Percentiles rank a stretch among this genome's conserved stretches.
These are phyloP conservation scores for Murraya koenigii DNA, from an alignment of 345 rosid species.

Conservation along the genomic window DNA sequence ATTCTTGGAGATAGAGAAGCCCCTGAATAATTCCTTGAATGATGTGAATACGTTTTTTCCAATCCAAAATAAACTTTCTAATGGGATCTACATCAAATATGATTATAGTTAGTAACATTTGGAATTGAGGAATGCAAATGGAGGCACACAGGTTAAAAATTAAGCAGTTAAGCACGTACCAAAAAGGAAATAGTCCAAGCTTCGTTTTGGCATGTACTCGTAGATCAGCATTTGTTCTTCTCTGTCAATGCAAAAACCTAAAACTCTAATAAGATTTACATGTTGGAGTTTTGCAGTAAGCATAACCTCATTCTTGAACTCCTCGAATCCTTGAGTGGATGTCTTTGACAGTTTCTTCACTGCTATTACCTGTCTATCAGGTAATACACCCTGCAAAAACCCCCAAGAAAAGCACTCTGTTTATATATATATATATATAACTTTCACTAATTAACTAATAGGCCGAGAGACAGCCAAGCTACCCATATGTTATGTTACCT, in stretches of 20 bases:
- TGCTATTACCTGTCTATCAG: slow-evolving; percentile 10
- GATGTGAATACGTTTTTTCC: slow-evolving; percentile 30
- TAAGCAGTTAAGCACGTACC: slow-evolving; percentile 8
- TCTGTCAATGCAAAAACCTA: slow-evolving; percentile 18
- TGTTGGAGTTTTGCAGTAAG: slow-evolving; percentile 18
- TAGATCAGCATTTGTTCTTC: slow-evolving; percentile 12
- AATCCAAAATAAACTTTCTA: slow-evolving; percentile 14
- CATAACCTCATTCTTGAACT: slow-evolving; percentile 29
- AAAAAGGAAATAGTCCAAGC: slow-evolving; percentile 24
- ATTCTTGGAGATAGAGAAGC: slow-evolving; percentile 45
- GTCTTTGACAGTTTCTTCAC: slow-evolving; percentile 20
- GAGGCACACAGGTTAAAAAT: no score
- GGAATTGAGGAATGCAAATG: no score
- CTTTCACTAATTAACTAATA: no score
- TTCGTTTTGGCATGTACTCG: slow-evolving; percentile 19
- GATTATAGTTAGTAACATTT: not conserved
- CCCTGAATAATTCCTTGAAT: slow-evolving; percentile 47
- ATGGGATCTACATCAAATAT: slow-evolving; percentile 24
- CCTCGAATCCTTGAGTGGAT: slow-evolving; percentile 18
- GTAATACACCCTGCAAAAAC: slow-evolving; percentile 2
- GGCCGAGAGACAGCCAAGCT: no score
- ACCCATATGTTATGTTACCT: slow-evolving; percentile 1
- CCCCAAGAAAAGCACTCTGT: no score
- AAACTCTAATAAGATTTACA: slow-evolving; percentile 8
- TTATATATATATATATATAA: no score